Evolutionary conservation across 306 rosid species (phyloP).

Genomic region (Ziziphus jujuba): DNA sequence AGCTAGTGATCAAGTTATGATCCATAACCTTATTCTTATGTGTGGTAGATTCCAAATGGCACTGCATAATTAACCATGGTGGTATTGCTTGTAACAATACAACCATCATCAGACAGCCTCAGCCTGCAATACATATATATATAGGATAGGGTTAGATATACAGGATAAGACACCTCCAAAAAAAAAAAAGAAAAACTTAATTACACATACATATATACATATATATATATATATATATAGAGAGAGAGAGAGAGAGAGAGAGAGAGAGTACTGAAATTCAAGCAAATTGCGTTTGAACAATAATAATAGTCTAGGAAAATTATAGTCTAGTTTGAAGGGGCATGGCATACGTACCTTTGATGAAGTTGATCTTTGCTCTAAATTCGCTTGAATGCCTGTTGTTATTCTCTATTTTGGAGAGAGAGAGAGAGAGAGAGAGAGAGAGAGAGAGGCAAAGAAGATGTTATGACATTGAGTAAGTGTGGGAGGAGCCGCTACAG

Average conservation of each 20-base stretch:
- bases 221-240: too few relatives aligned
- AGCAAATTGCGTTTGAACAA: too few relatives aligned
- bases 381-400: too few relatives aligned
- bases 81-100: too few relatives aligned
- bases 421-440: constrained; percentile 16
- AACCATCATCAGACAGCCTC: not conserved
- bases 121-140: not conserved
- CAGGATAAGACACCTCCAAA: not conserved
- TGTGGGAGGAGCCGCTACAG: not conserved
- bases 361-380: too few relatives aligned
- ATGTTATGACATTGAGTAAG: constrained; percentile 3
- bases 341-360: too few relatives aligned
- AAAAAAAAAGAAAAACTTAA: too few relatives aligned
- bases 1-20: not conserved
- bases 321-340: too few relatives aligned
- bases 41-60: constrained; percentile 2
- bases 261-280: too few relatives aligned
- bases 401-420: not conserved
- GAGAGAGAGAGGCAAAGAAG: constrained; percentile 6
- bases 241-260: too few relatives aligned
- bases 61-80: not conserved
- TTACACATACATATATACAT: too few relatives aligned
- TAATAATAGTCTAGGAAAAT: too few relatives aligned
- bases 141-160: not conserved
- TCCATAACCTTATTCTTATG: not conserved